Evolutionary conservation across 371 early-diverging fungal species (phyloP).

Genomic region (Lichtheimia ornata): DNA sequence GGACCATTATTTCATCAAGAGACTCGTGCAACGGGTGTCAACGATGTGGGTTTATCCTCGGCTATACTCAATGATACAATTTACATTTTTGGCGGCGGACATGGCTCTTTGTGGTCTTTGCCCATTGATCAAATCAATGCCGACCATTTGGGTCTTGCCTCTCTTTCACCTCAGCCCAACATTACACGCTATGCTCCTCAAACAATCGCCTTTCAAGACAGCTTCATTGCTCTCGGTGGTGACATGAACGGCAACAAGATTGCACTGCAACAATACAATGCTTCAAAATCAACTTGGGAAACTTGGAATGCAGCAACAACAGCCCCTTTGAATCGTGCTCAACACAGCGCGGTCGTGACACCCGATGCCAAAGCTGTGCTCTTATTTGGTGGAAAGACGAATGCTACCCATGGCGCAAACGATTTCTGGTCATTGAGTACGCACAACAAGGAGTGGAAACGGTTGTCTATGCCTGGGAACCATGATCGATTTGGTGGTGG

Average conservation of each 20-base stretch:
- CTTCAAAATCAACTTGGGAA: no score
- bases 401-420: background rate
- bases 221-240: no score
- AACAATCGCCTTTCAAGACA: no score
- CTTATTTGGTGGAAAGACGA: constrained; percentile 4
- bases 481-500: background rate
- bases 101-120: constrained; percentile 9
- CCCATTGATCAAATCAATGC: background rate
- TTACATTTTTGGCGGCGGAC: constrained; percentile 5
- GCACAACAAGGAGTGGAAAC: constrained; percentile 2
- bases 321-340: background rate
- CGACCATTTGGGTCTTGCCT: background rate
- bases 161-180: no score
- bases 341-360: background rate
- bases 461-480: background rate
- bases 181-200: no score
- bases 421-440: constrained; percentile 8
- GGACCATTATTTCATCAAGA: background rate
- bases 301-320: no score
- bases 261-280: no score
- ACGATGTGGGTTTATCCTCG: background rate
- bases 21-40: background rate
- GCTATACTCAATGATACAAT: constrained; percentile 3
- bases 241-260: no score
- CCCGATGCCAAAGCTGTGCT: background rate